Conservation (phyloP, 768 basidiomycete species). For the Lactarius trivialis region DNA sequence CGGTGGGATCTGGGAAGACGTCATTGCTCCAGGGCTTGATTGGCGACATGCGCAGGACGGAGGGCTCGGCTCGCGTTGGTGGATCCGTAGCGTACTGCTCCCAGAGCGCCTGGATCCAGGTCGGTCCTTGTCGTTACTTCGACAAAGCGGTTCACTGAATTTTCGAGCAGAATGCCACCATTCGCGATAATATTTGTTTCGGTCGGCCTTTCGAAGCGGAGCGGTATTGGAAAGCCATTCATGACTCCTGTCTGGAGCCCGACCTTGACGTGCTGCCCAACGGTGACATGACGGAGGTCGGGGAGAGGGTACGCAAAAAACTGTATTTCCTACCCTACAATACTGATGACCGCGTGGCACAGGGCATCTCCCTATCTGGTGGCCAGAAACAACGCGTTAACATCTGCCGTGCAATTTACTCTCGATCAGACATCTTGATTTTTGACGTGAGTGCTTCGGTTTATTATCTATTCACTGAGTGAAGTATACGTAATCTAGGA, state of each 20-base stretch:
- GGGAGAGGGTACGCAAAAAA: conserved; percentile 45
- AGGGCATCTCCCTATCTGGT: conserved; percentile 83
- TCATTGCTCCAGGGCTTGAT: conserved; percentile 68
- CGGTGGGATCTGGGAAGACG: conserved; percentile 68
- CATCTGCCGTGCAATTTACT: conserved; percentile 84
- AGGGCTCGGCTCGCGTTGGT: conserved; percentile 64
- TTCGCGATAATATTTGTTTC: conserved; percentile 86
- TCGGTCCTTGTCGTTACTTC: conserved; percentile 22
- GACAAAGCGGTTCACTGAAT: not conserved
- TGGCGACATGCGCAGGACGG: conserved; percentile 74
- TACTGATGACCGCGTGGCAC: not conserved
- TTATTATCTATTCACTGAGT: not conserved
- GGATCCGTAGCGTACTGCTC: conserved; percentile 77
- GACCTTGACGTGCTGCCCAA: conserved; percentile 73
- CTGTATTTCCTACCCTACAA: not conserved
- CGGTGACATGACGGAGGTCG: conserved; percentile 81
- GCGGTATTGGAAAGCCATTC: conserved; percentile 74
- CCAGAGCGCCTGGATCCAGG: conserved; percentile 90
- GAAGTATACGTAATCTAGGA: conserved; percentile 38
- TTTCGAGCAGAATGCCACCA: conserved; percentile 58
- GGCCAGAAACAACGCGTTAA: conserved; percentile 78
- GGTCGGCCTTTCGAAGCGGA: conserved; percentile 77
- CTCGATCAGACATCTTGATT: conserved; percentile 77
- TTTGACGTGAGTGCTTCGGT: conserved; percentile 48
- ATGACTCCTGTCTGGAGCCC: conserved; percentile 69